Evolutionary conservation across 208 protist genomes (phyloP).

Genomic region (Wallacemonas sp.): DNA sequence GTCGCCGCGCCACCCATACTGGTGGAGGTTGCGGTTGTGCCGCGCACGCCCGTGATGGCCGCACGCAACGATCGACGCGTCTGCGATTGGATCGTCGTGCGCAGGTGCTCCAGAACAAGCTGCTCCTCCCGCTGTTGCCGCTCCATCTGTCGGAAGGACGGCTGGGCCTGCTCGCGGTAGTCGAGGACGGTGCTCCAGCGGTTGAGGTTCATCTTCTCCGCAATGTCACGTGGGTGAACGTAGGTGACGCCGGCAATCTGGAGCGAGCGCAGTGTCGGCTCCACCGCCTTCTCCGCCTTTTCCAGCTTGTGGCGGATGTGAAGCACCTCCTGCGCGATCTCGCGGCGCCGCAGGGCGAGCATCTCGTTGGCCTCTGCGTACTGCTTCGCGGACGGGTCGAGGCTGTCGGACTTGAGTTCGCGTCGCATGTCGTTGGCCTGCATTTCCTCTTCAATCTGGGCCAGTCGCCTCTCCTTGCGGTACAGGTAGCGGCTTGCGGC

Average conservation of each 20-base stretch:
- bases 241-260: constrained; percentile 68
- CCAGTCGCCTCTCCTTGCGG: constrained; percentile 74
- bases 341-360: constrained; percentile 48
- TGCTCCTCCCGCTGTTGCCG: constrained; percentile 37
- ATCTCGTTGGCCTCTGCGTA: constrained; percentile 72
- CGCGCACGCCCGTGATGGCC: constrained; percentile 4
- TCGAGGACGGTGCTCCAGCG: constrained; percentile 81
- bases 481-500: constrained; percentile 82
- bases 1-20: too few relatives aligned
- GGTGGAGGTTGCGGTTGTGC: not conserved
- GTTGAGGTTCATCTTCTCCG: constrained; percentile 80
- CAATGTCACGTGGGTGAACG: constrained; percentile 78
- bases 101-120: constrained; percentile 19
- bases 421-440: constrained; percentile 65
- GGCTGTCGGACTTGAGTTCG: constrained; percentile 63
- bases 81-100: constrained; percentile 16
- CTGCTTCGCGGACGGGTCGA: constrained; percentile 78
- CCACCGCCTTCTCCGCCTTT: constrained; percentile 62
- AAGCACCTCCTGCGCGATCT: constrained; percentile 72
- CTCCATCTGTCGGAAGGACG: constrained; percentile 35
- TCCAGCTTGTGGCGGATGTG: constrained; percentile 64
- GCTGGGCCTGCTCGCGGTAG: constrained; percentile 63
- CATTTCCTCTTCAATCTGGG: constrained; percentile 81
- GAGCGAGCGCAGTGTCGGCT: constrained; percentile 73
- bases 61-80: constrained; percentile 7